phyloP scores from a whole-genome alignment of 495 filamentous ascomycete genomes.

The Thozetella sp. region DNA sequence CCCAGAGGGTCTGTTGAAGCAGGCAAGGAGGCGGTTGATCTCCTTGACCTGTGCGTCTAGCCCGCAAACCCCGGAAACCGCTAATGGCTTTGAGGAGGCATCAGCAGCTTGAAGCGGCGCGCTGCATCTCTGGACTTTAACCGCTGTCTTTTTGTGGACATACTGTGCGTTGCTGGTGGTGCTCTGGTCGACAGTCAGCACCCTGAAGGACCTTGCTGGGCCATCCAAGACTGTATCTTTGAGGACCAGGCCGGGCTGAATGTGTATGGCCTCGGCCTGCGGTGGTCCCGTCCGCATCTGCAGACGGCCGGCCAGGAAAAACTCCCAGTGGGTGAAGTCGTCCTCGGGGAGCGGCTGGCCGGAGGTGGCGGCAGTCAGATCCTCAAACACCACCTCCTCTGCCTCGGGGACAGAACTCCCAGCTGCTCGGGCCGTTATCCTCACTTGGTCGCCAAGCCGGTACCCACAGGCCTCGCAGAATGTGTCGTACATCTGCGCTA shows the following conservation, averaged over 20 bases:
- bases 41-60: conserved; percentile 62
- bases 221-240: conserved; percentile 44
- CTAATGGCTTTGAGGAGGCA: conserved; percentile 29
- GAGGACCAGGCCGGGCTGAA: conserved; percentile 50
- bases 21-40: conserved; percentile 67
- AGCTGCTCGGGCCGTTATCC: conserved; percentile 39
- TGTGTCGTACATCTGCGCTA: conserved; percentile 66
- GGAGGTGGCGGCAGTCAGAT: conserved; percentile 9
- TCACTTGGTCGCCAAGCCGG: conserved; percentile 63
- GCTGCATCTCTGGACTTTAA: conserved; percentile 28
- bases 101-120: conserved; percentile 9
- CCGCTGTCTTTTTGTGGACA: conserved; percentile 30
- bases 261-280: conserved; percentile 24
- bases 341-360: conserved; percentile 12
- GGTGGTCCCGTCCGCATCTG: conserved; percentile 47
- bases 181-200: conserved; percentile 46
- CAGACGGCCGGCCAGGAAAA: conserved; percentile 22
- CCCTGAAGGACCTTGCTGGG: conserved; percentile 43
- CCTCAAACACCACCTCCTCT: conserved; percentile 37
- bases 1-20: conserved; percentile 44
- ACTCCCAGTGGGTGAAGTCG: conserved; percentile 28
- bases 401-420: conserved; percentile 32
- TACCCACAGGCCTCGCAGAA: conserved; percentile 67
- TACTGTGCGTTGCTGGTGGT: conserved; percentile 36
- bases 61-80: conserved; percentile 58